Conservation (phyloP, 192 early-diverging fungal species). For the Rhizoclosmatium globosum region DNA sequence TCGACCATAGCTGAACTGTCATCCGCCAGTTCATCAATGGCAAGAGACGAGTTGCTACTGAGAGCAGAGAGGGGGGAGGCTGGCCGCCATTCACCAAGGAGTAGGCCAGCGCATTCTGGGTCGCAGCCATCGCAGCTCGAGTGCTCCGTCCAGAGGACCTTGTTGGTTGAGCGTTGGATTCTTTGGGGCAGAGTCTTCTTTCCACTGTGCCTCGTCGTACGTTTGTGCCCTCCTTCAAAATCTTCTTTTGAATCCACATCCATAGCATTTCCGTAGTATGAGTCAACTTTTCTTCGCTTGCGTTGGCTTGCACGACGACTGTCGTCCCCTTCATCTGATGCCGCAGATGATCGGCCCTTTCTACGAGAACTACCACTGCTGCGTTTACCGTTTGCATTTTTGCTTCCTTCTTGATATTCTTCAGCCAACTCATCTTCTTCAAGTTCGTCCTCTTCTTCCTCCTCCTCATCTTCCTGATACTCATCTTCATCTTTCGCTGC, state of each 20-base stretch:
- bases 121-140: slow-evolving; percentile 20
- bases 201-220: slow-evolving; percentile 9
- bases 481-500: slow-evolving; percentile 6
- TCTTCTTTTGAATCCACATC: neutral
- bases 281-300: slow-evolving; percentile 30
- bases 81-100: neutral
- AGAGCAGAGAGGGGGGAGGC: slow-evolving; percentile 3
- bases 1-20: neutral
- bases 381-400: neutral
- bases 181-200: neutral
- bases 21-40: neutral
- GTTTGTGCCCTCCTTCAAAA: slow-evolving; percentile 4
- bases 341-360: neutral
- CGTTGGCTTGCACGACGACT: slow-evolving; percentile 39
- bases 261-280: slow-evolving; percentile 12
- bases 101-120: neutral
- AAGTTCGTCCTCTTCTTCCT: slow-evolving; percentile 12
- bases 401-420: neutral
- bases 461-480: slow-evolving; percentile 16
- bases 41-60: neutral
- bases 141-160: neutral
- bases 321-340: slow-evolving; percentile 23
- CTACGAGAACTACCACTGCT: neutral
- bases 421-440: neutral
- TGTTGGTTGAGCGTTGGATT: neutral